These are phyloP conservation scores for Claviceps citrina DNA, from an alignment of 2,329 filamentous ascomycete species.

Conservation along the genomic window DNA sequence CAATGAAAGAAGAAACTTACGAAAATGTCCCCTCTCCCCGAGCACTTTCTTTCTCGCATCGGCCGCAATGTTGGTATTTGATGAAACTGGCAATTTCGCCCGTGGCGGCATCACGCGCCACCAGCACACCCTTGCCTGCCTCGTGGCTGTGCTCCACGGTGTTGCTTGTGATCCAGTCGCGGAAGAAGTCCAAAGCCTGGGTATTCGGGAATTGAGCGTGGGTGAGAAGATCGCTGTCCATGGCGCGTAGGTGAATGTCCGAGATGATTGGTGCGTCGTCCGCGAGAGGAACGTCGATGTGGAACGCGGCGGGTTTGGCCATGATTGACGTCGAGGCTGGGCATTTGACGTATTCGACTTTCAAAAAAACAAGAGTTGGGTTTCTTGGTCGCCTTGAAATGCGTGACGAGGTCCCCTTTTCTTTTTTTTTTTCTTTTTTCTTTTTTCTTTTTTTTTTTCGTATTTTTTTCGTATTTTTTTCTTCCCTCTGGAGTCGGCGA, in stretches of 20 bases:
- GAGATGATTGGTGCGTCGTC: slow-evolving; percentile 13
- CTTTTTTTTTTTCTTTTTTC: no score
- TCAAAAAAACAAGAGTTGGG: neutral
- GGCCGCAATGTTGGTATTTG: slow-evolving; percentile 18
- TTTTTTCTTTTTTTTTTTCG: no score
- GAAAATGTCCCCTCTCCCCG: slow-evolving; percentile 18
- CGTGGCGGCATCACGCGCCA: slow-evolving; percentile 18
- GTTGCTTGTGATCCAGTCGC: slow-evolving; percentile 17
- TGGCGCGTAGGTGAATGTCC: slow-evolving; percentile 22
- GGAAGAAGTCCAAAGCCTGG: slow-evolving; percentile 16
- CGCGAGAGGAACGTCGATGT: slow-evolving; percentile 13
- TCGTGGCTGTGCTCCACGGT: slow-evolving; percentile 16
- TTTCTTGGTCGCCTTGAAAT: neutral
- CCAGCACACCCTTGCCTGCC: slow-evolving; percentile 16
- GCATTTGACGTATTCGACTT: no score
- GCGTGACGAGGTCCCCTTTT: neutral
- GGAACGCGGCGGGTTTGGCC: slow-evolving; percentile 8
- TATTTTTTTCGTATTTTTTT: no score
- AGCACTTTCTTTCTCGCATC: slow-evolving; percentile 17
- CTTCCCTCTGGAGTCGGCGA: no score
- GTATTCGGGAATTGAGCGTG: slow-evolving; percentile 25
- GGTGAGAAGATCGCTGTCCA: slow-evolving; percentile 23
- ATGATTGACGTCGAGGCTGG: neutral
- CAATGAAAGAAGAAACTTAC: slow-evolving; percentile 21
- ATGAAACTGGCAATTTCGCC: slow-evolving; percentile 19